Conservation (phyloP, 1,284 basidiomycete species). For the Moesziomyces globuligerus region DNA sequence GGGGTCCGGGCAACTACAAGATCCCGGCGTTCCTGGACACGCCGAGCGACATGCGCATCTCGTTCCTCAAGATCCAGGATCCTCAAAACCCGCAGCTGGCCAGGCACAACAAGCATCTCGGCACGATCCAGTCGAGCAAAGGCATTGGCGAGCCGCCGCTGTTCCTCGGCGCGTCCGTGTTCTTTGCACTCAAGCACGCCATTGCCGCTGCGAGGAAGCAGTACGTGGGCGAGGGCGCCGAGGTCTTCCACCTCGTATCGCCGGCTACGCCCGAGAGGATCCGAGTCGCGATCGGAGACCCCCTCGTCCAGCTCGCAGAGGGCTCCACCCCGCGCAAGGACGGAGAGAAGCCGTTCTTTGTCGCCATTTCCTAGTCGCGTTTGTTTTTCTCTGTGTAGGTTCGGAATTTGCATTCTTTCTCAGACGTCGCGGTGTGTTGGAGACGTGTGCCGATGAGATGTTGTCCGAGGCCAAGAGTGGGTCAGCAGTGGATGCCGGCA, state of each 20-base stretch:
- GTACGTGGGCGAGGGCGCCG: conserved; percentile 24
- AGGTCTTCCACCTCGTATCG: conserved; percentile 53
- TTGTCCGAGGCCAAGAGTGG: too few species aligned
- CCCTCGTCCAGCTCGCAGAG: conserved; percentile 46
- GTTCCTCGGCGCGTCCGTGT: conserved; percentile 64
- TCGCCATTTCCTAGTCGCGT: conserved; percentile 48
- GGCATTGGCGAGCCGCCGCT: conserved; percentile 66
- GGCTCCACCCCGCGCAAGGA: conserved; percentile 55
- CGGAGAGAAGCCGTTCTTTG: conserved; percentile 65
- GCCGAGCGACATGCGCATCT: conserved; percentile 65
- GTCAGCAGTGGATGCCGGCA: too few species aligned
- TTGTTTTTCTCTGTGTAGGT: neutral
- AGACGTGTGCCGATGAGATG: too few species aligned
- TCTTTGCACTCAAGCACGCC: conserved; percentile 66
- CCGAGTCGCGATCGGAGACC: conserved; percentile 63
- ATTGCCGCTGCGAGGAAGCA: conserved; percentile 62
- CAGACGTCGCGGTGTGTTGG: too few species aligned
- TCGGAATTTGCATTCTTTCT: too few species aligned
- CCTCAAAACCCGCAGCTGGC: conserved; percentile 10
- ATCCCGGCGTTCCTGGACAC: conserved; percentile 67
- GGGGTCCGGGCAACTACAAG: conserved; percentile 67
- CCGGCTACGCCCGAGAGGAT: conserved; percentile 68
- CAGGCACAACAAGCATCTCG: conserved; percentile 46
- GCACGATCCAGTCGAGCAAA: conserved; percentile 62
- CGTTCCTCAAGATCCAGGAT: conserved; percentile 62